Conservation (phyloP, 352 stramenopile species). For the Heterotrichella gracilis region DNA sequence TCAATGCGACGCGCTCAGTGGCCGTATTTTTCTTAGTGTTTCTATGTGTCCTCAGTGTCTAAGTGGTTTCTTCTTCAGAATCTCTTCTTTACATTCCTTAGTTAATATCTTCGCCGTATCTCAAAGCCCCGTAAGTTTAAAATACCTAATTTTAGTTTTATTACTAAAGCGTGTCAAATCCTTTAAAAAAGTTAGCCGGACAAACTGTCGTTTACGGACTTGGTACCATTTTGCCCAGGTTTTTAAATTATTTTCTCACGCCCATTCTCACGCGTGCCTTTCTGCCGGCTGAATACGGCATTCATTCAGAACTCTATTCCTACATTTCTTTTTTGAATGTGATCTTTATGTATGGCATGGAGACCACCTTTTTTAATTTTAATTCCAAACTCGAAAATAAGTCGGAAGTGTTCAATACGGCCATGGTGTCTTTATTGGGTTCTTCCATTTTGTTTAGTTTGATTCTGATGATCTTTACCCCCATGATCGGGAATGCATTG, state of each 20-base stretch:
- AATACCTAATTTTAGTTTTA: not conserved
- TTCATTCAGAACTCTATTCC: not conserved
- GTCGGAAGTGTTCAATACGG: not conserved
- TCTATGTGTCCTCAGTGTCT: too few relatives aligned
- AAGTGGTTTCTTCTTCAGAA: too few relatives aligned
- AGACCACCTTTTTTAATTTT: conserved; percentile 1
- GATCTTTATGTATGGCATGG: not conserved
- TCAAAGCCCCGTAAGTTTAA: not conserved
- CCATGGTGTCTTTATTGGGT: not conserved
- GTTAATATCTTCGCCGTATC: not conserved
- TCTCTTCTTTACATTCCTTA: not conserved
- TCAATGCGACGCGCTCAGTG: too few relatives aligned
- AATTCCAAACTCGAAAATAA: not conserved
- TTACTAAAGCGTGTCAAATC: not conserved
- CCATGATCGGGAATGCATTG: not conserved
- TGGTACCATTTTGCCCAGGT: not conserved
- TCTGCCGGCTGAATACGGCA: not conserved
- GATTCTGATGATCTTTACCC: not conserved
- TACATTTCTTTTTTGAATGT: not conserved
- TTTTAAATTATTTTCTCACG: not conserved
- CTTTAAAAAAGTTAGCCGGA: not conserved
- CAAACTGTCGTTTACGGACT: not conserved
- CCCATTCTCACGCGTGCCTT: too few relatives aligned
- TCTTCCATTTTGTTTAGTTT: not conserved
- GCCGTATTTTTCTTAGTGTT: too few relatives aligned